Evolutionary conservation across 352 stramenopile species (phyloP), one percentile per base, ranked within the genome.

Genomic region (Globisporangium cederbergense): DNA sequence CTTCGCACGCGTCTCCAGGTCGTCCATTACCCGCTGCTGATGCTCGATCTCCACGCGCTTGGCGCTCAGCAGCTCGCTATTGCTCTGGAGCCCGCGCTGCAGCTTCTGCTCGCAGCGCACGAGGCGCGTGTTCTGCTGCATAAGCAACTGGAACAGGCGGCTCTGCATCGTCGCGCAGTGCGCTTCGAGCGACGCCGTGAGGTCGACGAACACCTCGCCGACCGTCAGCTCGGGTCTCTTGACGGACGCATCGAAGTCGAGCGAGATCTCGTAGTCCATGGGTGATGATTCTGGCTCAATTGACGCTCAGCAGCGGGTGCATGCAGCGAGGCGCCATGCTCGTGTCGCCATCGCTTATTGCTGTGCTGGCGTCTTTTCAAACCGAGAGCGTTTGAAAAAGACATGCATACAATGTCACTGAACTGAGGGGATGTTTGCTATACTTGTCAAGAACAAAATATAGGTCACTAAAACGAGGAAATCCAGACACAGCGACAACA

Each of bases 231-330:
- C 51, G 11, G 18, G 51, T 13, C 4, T 9, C 14, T 49, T 18
- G 18, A 11, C 16, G 18, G 72, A 38, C 6, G 46, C 34, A 1
- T 42, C 43, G 18, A 60, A 70, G 20, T 71, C 68, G n/a, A 80
- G 56, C 22, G 67, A 49, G 43, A 49, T 49, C 43, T 49, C 43
- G 43, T 49, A 49, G 16, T 49, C 43, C 43, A 49, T 49, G 16
- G 43, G 16, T 49, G 16, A 20, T 34, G 20, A 13, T 34, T 36
- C 18, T 49, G 43, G 16, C 16, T 13, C 43, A 13, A 0, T 50
- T 4, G 16, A 50, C 18, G 20, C 47, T 52, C 46, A 52, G 9
- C n/a, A 30, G 11, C 25, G 9, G 8, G 46, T 4, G 8, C 47
- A 18, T 53, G 47, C 0, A 50, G 43, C 10, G 25, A 32, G 20